Conservation (phyloP, 2,329 filamentous ascomycete species). For the Boeremia lycopersici region DNA sequence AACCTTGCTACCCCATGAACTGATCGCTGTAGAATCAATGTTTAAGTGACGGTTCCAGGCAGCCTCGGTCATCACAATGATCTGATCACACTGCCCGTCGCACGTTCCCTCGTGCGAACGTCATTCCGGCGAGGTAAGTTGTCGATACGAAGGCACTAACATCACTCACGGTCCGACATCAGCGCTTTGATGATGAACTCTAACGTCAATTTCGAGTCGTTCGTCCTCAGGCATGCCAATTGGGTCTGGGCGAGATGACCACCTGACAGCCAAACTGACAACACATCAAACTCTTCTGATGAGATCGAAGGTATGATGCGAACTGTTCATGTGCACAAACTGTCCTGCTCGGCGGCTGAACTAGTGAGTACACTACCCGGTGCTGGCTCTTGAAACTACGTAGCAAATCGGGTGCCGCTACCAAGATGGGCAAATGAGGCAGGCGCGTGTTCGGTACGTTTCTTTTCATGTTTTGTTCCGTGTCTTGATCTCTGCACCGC, state of each 20-base stretch:
- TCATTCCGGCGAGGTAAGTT: background rate
- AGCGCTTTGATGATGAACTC: background rate
- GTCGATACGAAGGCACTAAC: background rate
- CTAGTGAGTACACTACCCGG: background rate
- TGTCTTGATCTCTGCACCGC: conserved; percentile 5
- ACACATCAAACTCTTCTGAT: background rate
- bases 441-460: conserved; percentile 3
- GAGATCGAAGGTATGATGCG: conserved; percentile 8
- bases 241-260: background rate
- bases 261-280: background rate
- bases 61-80: background rate
- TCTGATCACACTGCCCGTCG: background rate
- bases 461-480: conserved; percentile 16
- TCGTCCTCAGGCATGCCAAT: background rate
- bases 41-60: background rate
- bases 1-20: background rate
- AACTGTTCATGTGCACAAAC: conserved; percentile 1
- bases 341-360: background rate
- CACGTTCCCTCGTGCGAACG: background rate
- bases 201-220: background rate
- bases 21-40: background rate
- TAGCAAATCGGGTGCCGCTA: conserved; percentile 6
- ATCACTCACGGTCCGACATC: background rate
- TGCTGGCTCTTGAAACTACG: conserved; percentile 1
- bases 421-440: background rate